Evolutionary conservation across 2,329 filamentous ascomycete genomes (phyloP), one percentile per base, ranked within the genome.

Genomic region (Fusarium euwallaceae): DNA sequence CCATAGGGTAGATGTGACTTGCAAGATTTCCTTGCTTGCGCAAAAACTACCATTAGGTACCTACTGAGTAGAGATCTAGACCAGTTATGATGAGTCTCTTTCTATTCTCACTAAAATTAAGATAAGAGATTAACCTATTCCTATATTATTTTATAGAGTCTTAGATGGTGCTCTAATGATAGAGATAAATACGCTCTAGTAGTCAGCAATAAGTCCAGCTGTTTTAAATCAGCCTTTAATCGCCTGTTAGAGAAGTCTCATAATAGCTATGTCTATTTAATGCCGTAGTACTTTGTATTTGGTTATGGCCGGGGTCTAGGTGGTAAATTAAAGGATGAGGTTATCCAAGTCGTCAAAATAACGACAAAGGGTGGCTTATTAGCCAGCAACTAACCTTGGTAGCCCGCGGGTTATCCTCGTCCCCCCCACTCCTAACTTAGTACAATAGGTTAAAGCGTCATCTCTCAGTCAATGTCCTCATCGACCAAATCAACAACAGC

Each of bases 391-490:
- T 70, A 36, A 22, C 22, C 55, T 53, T 53, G 7, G 20, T 69
- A 74, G 58, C 56, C 58, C 55, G 65, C 63, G n/a, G 61, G 53
- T 70, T 63, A 58, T 67, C 12, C 29, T 58, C 43, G 66, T 71
- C 72, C 72, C 48, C 48, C 73, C 73, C 73, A 73, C 73, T 37
- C 45, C 17, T 29, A 53, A 64, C 43, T 24, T 24, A 37, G 32
- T 36, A 14, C 32, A 34, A 34, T 34, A 65, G 39, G 62, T 70
- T 61, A 67, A 59, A 70, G 70, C 66, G 72, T 73, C 72, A 75
- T 75, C 69, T 70, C 48, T 60, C 51, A 70, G 61, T 59, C 63
- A 71, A 73, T 73, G 36, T 37, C 70, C 72, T 75, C 66, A 67
- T 70, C 24, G 45, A 29, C 36, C 43, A 51, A 62, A 67, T 53